Conservation (phyloP, 257 asterid genomes). For the Verbena officinalis region DNA sequence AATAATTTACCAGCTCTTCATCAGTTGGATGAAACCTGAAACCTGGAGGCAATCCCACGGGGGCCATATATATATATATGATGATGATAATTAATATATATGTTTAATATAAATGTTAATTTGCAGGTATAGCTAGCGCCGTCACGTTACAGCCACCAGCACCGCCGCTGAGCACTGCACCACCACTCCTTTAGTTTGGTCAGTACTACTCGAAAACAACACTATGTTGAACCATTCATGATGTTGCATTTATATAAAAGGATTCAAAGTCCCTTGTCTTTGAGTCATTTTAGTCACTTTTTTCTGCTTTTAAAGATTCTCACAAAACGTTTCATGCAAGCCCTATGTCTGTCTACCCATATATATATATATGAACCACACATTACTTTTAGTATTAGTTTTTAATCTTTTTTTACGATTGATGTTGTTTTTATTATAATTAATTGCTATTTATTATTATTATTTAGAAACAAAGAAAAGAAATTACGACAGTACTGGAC, state of each 20-base stretch:
- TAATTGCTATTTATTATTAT: neutral
- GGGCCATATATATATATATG: conserved; percentile 54
- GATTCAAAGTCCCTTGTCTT: conserved; percentile 93
- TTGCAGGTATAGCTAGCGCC: neutral
- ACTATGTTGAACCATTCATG: conserved; percentile 15
- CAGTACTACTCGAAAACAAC: conserved; percentile 8
- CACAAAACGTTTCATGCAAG: conserved; percentile 83
- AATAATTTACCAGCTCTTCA: conserved; percentile 91
- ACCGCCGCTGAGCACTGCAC: conserved; percentile 15
- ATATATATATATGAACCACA: neutral
- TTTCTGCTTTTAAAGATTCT: conserved; percentile 87
- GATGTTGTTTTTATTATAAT: too few relatives aligned
- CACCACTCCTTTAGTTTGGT: neutral
- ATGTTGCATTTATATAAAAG: conserved; percentile 44
- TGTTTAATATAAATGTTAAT: neutral
- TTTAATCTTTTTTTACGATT: too few relatives aligned
- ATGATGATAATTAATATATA: neutral
- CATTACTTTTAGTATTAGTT: too few relatives aligned
- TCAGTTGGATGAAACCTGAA: conserved; percentile 96
- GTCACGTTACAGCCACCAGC: conserved; percentile 16
- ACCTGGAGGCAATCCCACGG: conserved; percentile 96
- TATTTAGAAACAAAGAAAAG: neutral
- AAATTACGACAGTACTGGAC: conserved; percentile 8
- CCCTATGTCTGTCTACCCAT: conserved; percentile 53
- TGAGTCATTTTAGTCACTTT: conserved; percentile 69